Evolutionary conservation across 1,139 yeast species (phyloP), one percentile per base, ranked within the genome.

Genomic region (Yamadazyma mexicana): DNA sequence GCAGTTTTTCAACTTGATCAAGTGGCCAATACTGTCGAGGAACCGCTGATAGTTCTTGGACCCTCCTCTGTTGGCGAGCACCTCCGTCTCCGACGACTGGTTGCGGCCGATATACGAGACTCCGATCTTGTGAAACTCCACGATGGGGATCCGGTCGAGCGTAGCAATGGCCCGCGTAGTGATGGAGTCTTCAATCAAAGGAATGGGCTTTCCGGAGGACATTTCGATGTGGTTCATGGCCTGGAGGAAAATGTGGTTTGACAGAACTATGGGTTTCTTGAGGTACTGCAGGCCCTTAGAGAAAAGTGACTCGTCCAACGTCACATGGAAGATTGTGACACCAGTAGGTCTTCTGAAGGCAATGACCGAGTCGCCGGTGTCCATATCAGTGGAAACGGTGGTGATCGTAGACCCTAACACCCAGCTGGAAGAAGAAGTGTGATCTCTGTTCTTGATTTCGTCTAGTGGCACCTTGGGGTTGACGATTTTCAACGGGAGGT

Each of bases 41-140:
- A 88, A 87, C 18, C 64, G 58, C 22, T 82, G 77, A 54, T 85
- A 88, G 10, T 70, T 73, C 5, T 56, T 49, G 0, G 95, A 85
- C 0, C 96, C 96, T 7, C 73, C 69, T 17, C 69, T 63, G 52
- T 88, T 88, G 7, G 75, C 62, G 39, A 88, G 62, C 26, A 88
- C 83, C 40, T 84, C 88, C 0, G 56, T 55, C 56, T 88, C 96
- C 0, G 66, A 64, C 1, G 58, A 55, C 55, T 88, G 96, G 7
- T 79, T 77, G 1, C 78, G 81, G 0, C 81, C 92, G 47, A 87
- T 77, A 55, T 87, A 88, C 12, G 88, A 52, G 12, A 88, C 66
- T 0, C 96, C 96, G 30, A 85, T 76, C 56, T 87, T 88, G 58
- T 83, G 89, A 50, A 83, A 83, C 39, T 83, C 87, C 9, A 85